Evolutionary conservation across 345 rosid species (phyloP).

Genomic region (Heritiera littoralis): DNA sequence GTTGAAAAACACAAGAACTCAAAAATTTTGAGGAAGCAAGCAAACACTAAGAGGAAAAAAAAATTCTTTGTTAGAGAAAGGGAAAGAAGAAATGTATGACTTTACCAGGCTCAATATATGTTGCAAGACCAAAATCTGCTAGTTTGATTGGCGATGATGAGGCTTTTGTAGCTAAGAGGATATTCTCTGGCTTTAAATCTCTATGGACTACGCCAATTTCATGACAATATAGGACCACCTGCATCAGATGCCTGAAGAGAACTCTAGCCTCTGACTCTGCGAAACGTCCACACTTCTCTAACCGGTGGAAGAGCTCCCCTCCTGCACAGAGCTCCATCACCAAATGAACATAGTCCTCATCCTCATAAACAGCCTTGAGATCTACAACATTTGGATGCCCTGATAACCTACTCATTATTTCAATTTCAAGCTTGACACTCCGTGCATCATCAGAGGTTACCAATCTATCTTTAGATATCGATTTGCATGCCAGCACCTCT

Average conservation of each 20-base stretch:
- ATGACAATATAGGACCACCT: constrained; percentile 62
- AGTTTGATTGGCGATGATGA: constrained; percentile 62
- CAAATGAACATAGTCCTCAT: constrained; percentile 58
- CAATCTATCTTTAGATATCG: constrained; percentile 62
- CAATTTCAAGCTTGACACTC: constrained; percentile 69
- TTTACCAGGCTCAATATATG: constrained; percentile 58
- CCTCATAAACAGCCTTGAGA: constrained; percentile 74
- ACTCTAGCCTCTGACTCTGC: constrained; percentile 55
- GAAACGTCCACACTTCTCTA: constrained; percentile 60
- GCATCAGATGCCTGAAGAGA: constrained; percentile 65
- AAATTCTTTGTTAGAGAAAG: background rate
- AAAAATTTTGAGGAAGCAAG: constrained; percentile 9
- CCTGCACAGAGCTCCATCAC: constrained; percentile 82
- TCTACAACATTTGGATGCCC: constrained; percentile 74
- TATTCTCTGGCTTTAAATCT: constrained; percentile 74
- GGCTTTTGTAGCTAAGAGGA: constrained; percentile 56
- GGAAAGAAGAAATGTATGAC: constrained; percentile 7
- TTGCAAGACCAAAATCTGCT: constrained; percentile 78
- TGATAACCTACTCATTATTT: constrained; percentile 66
- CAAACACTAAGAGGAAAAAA: background rate
- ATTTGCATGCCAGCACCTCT: constrained; percentile 64
- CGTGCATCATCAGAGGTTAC: constrained; percentile 54
- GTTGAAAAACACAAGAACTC: background rate
- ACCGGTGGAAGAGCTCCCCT: constrained; percentile 62
- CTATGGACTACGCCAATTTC: constrained; percentile 66